A percentile compares a stretch with the other conserved stretches of the same genome.
These are phyloP conservation scores for Solanum appendiculatum DNA, from an alignment of 257 asterid genomes.

Conservation along the genomic window DNA sequence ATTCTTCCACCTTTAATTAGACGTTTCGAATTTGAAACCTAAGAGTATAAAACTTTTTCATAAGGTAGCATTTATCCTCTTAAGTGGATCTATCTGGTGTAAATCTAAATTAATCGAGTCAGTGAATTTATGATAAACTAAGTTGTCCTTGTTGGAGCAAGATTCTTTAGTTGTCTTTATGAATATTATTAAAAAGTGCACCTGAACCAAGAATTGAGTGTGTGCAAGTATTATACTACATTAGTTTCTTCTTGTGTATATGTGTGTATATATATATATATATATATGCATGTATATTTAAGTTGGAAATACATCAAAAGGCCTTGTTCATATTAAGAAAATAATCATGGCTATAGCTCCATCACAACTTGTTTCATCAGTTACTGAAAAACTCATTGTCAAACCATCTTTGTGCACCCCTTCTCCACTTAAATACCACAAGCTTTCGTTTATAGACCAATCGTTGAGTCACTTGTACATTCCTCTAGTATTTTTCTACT, in stretches of 20 bases:
- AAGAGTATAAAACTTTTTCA: background rate
- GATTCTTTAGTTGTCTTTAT: background rate
- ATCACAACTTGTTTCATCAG: background rate
- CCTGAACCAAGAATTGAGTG: background rate
- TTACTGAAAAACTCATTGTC: background rate
- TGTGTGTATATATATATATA: too few relatives aligned
- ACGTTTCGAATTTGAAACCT: background rate
- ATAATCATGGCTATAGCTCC: background rate
- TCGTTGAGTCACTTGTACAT: background rate
- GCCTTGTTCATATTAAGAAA: background rate
- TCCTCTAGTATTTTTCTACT: constrained; percentile 1
- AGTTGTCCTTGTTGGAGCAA: background rate
- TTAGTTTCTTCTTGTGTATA: background rate
- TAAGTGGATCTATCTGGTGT: fast-evolving
- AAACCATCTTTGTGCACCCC: background rate
- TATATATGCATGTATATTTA: background rate
- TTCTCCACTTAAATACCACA: background rate
- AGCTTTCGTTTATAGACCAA: constrained; percentile 1
- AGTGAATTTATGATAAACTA: background rate
- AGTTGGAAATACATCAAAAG: background rate
- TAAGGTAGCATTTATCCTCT: background rate
- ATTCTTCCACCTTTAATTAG: background rate
- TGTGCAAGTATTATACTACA: background rate
- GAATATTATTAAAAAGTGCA: background rate
- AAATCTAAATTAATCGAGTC: background rate